Conservation (phyloP, 83 land plant species). For the Picea mariana region DNA sequence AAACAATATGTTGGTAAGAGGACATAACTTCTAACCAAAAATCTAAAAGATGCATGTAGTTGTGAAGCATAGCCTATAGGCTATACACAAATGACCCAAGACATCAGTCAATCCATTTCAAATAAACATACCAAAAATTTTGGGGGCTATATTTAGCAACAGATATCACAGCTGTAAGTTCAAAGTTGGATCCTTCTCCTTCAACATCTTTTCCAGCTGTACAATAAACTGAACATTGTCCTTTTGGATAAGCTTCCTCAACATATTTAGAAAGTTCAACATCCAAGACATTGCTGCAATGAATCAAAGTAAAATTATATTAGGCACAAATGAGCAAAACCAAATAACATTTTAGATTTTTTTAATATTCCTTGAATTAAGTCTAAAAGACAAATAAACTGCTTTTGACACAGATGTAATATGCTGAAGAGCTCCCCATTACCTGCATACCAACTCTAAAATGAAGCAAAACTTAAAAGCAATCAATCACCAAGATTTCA, state of each 20-base stretch:
- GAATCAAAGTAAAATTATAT: constrained; percentile 1
- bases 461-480: too few relatives aligned
- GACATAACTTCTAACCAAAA: background rate
- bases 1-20: background rate
- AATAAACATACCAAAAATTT: constrained; percentile 82
- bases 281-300: constrained; percentile 76
- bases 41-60: background rate
- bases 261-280: constrained; percentile 80
- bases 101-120: background rate
- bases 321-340: background rate
- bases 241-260: constrained; percentile 90
- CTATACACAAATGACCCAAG: background rate
- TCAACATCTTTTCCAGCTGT: constrained; percentile 76
- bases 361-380: background rate
- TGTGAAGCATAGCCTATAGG: background rate
- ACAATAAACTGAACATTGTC: constrained; percentile 85
- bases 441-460: too few relatives aligned
- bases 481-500: too few relatives aligned
- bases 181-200: constrained; percentile 70
- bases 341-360: background rate
- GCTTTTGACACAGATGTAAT: too few relatives aligned
- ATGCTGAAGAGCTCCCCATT: too few relatives aligned
- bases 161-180: constrained; percentile 79
- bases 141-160: constrained; percentile 86
- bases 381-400: background rate